Base-by-base conservation (phyloP, 2,329 filamentous ascomycete species). In the Raffaelea ambrosiae region DNA sequence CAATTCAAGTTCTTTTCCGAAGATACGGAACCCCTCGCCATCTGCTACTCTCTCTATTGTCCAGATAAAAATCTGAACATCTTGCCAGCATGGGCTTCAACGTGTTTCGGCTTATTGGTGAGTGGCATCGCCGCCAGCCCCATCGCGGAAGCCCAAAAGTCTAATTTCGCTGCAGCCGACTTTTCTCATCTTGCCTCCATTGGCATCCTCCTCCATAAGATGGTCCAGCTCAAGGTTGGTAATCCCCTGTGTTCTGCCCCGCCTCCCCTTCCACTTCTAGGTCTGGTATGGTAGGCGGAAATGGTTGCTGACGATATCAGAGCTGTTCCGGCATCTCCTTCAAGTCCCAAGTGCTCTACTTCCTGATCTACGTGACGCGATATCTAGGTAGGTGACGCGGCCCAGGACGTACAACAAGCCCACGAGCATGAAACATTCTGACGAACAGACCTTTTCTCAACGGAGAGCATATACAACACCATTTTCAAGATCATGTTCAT, bases 261-360 rank as follows among this genome's bases (percentile, higher is more conserved):
- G n/a, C n/a, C n/a, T n/a, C n/a, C n/a, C n/a, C n/a, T 22, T 40
- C 20, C 13, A 21, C 29, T 40, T 46, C 31, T 26, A 41, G 45
- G 18, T 18, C n/a, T 40, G 7, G 18, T 14, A 16, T 38, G 13
- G 35, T 9, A 14, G 13, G 35, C 18, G 18, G 13, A 16, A 10
- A 18, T 22, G 22, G 19, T 33, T 23, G 41, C 53, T 57, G 43
- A 58, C 53, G 29, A 54, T 58, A 48, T n/a, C 63, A 96, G 91
- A 96, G 90, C 74, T 95, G 90, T 66, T 84, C 91, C 39, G 93
- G 93, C 59, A 91, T 98, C 68, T 98, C 93, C 16, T 97, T 98
- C 79, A 98, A 98, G 67, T 96, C 91, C 53, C 93, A 98, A 76
- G 88, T 84, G 44, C 78, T 98, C 49, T 98, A 98, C 69, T 74